Conservation (phyloP, 1,139 yeast species). For the Lodderomyces margitis region DNA sequence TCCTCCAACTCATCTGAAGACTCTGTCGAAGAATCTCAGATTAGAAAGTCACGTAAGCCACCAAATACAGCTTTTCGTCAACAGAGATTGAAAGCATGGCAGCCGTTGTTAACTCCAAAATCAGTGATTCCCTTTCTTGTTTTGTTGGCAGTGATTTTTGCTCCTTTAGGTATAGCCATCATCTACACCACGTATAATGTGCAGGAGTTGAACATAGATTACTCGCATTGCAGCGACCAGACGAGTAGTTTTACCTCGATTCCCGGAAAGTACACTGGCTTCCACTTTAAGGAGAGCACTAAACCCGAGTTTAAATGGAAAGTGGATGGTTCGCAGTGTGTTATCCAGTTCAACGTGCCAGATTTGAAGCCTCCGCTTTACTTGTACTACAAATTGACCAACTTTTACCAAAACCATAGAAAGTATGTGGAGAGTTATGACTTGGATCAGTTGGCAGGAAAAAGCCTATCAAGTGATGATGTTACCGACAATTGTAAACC, state of each 20-base stretch:
- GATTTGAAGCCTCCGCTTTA: constrained; percentile 61
- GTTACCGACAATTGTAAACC: constrained; percentile 61
- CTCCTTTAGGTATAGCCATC: constrained; percentile 73
- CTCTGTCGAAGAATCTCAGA: constrained; percentile 20
- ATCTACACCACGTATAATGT: constrained; percentile 58
- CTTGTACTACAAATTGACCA: constrained; percentile 67
- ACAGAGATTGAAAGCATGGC: constrained; percentile 78
- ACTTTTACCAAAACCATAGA: constrained; percentile 76
- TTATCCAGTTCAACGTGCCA: constrained; percentile 58
- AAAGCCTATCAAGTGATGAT: constrained; percentile 47
- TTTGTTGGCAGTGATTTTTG: constrained; percentile 61
- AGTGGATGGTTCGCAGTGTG: constrained; percentile 44
- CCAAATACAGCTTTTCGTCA: constrained; percentile 79
- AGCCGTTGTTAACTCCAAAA: constrained; percentile 74
- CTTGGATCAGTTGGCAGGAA: constrained; percentile 60
- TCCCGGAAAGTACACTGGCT: constrained; percentile 50
- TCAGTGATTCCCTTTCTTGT: constrained; percentile 70
- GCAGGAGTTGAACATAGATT: constrained; percentile 57
- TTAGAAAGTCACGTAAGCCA: constrained; percentile 59
- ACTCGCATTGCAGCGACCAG: constrained; percentile 51
- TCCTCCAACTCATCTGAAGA: constrained; percentile 25
- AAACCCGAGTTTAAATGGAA: constrained; percentile 56
- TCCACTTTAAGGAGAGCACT: constrained; percentile 53
- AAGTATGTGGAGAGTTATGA: constrained; percentile 74
- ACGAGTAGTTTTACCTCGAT: constrained; percentile 35